phyloP scores from a whole-genome alignment of 805 yeast genomes.

The Schizosaccharomyces osmophilus region DNA sequence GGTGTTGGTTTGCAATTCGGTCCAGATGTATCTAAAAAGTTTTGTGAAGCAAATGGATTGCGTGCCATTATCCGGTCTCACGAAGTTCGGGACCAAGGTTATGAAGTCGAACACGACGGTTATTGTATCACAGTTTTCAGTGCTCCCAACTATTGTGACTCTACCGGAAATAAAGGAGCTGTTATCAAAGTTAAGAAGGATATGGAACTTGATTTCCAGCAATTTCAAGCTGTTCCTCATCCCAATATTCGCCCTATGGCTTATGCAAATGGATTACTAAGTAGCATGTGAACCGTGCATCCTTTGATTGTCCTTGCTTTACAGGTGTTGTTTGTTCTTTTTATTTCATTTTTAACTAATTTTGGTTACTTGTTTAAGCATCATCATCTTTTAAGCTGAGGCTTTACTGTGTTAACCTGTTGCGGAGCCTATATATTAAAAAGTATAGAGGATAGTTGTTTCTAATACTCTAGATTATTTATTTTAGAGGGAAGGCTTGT shows the following conservation, averaged over 20 bases:
- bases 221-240: slow-evolving; percentile 65
- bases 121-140: slow-evolving; percentile 79
- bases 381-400: no score
- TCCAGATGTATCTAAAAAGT: slow-evolving; percentile 68
- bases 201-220: slow-evolving; percentile 20
- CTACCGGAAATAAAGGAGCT: slow-evolving; percentile 77
- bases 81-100: slow-evolving; percentile 84
- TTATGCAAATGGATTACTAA: slow-evolving; percentile 6
- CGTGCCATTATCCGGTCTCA: slow-evolving; percentile 77
- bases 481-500: no score
- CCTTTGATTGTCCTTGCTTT: neutral
- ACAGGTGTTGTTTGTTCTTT: no score
- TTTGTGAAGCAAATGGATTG: slow-evolving; percentile 46
- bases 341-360: no score
- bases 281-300: neutral
- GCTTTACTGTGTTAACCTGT: no score
- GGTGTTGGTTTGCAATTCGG: slow-evolving; percentile 95
- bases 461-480: no score
- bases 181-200: slow-evolving; percentile 46
- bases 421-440: no score
- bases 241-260: slow-evolving; percentile 86
- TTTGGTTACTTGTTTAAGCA: no score
- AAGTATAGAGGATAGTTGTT: no score
- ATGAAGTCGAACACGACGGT: slow-evolving; percentile 67
- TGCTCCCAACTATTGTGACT: slow-evolving; percentile 82